phyloP scores from a whole-genome alignment of 169 alveolate species.

The Eimeria nieschulzi region DNA sequence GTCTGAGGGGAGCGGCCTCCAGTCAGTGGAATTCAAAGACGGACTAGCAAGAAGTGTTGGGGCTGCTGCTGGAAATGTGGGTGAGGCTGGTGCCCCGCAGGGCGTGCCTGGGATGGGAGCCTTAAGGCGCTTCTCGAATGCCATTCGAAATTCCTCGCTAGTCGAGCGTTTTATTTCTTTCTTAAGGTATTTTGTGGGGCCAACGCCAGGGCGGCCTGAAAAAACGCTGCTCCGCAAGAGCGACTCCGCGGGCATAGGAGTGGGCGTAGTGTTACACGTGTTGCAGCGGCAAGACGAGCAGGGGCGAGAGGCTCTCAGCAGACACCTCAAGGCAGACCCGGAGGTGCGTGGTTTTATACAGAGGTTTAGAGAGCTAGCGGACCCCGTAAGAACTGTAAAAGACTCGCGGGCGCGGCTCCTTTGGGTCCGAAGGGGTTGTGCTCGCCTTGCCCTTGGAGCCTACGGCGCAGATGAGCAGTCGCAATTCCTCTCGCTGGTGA shows the following conservation, averaged over 20 bases:
- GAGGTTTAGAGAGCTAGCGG: neutral
- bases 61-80: too few species aligned
- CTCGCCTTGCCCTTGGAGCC: constrained; percentile 3
- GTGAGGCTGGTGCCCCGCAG: neutral
- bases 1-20: too few species aligned
- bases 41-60: too few species aligned
- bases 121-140: neutral
- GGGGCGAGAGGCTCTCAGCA: neutral
- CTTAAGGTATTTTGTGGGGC: neutral
- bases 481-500: neutral
- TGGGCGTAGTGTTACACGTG: neutral
- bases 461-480: neutral
- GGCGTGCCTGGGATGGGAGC: neutral
- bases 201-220: neutral
- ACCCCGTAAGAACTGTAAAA: neutral
- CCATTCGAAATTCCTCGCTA: neutral
- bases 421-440: neutral
- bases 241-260: constrained; percentile 4
- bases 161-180: neutral
- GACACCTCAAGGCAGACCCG: neutral
- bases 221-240: neutral
- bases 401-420: neutral
- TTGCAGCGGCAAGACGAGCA: neutral
- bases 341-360: neutral
- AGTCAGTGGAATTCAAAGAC: too few species aligned